These are phyloP conservation scores for Colletotrichum sp. DNA, from an alignment of 2,329 filamentous ascomycete species.

Conservation along the genomic window DNA sequence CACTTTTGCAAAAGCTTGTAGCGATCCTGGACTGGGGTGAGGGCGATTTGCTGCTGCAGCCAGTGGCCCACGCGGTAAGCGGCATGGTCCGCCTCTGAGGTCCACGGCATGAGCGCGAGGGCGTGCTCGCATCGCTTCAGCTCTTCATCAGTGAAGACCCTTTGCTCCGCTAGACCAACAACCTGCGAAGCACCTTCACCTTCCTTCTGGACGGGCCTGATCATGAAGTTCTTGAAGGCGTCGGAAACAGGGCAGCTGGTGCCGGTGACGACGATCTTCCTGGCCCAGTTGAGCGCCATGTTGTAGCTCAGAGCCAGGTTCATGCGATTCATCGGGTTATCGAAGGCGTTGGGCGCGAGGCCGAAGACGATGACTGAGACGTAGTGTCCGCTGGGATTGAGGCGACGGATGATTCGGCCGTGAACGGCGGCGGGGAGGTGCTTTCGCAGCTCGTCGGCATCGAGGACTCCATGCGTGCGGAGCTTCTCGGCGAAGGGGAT, in stretches of 20 bases:
- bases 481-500: background rate
- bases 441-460: background rate
- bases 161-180: background rate
- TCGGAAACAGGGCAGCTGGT: background rate
- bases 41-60: background rate
- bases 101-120: background rate
- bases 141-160: fast-evolving
- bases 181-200: background rate
- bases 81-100: background rate
- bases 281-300: background rate
- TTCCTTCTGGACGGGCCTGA: background rate
- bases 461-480: background rate
- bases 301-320: background rate
- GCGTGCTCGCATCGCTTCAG: background rate
- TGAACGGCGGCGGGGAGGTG: background rate
- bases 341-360: background rate
- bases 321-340: background rate
- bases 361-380: background rate
- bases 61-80: background rate
- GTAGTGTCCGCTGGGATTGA: background rate
- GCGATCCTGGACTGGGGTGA: background rate
- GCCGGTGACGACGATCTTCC: background rate
- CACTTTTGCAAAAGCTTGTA: background rate
- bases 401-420: background rate
- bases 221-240: background rate